Evolutionary conservation across 2,329 filamentous ascomycete genomes (phyloP), one percentile per base, ranked within the genome.

Genomic region (Pseudopyricularia cyperi): DNA sequence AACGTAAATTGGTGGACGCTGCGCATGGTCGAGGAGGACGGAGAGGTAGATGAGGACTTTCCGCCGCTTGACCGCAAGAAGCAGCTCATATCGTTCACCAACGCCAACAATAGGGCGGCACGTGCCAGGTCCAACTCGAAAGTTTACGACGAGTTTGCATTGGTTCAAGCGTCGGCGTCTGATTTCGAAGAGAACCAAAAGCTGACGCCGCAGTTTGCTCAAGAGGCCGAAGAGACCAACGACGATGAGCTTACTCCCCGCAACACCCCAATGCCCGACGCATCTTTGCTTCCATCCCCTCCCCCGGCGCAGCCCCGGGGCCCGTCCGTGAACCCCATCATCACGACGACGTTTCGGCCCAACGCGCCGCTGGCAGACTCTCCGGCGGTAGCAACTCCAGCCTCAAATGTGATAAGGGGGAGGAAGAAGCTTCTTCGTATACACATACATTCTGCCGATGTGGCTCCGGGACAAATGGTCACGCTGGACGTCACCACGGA

Each of bases 11-110:
- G 82, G 71, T 93, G 86, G 85, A 87, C 82, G 24, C 68, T 94
- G 52, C 78, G 87, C 39, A 89, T 94, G 81, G 86, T 90, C 2
- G 82, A 93, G 55, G 82, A 93, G 62, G 86, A 87, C 52, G 88
- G 85, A 48, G 87, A 93, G 61, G 82, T 91, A 1, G 87, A 94
- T 58, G 85, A 89, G 57, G 88, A 93, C 61, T 93, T 93, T 57
- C 86, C 87, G 32, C 82, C 87, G 0, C 72, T 93, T 39, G 83
- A 86, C 53, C 76, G 87, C 34, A 87, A 79, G 22, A 85, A 85
- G 59, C 77, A 82, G 2, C 73, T 93, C n/a, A 79, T 78, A 6
- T 82, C 87, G 19, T 93, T 91, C 59, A 88, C 87, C 35, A 89
- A 86, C 7, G 86, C 85, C 55, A 90, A 91, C 62, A 89, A 88